These are phyloP conservation scores for Pichiaceae sp. DNA, from an alignment of 1,139 yeast species.

Conservation along the genomic window DNA sequence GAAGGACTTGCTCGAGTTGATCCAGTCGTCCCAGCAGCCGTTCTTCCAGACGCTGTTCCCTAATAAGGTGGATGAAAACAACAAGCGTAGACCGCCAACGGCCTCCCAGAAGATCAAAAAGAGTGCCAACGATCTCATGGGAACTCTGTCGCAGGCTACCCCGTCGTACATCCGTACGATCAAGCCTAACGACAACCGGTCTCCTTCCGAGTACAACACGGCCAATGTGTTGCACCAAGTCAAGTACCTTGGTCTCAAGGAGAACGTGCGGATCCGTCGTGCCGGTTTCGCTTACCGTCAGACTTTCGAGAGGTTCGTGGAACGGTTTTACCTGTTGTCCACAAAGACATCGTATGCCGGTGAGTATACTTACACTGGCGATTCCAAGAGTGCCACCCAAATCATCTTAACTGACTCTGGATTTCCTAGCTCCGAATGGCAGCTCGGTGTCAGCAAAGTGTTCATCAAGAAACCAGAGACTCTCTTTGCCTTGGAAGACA, in stretches of 20 bases:
- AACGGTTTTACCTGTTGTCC: conserved; percentile 83
- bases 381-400: conserved; percentile 68
- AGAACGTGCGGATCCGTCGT: conserved; percentile 93
- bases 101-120: conserved; percentile 92
- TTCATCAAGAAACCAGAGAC: conserved; percentile 98
- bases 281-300: conserved; percentile 99
- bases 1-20: conserved; percentile 75
- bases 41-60: conserved; percentile 74
- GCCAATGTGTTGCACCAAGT: conserved; percentile 92
- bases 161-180: conserved; percentile 98
- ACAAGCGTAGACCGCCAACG: conserved; percentile 88
- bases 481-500: conserved; percentile 85
- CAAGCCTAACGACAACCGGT: conserved; percentile 91
- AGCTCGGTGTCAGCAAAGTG: conserved; percentile 89
- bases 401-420: conserved; percentile 74
- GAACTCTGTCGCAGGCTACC: conserved; percentile 78
- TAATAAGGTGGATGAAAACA: conserved; percentile 59
- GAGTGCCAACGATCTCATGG: conserved; percentile 86
- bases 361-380: conserved; percentile 93
- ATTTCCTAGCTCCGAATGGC: conserved; percentile 77
- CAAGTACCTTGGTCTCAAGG: conserved; percentile 92
- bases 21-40: conserved; percentile 60
- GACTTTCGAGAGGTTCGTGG: conserved; percentile 95
- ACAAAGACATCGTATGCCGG: conserved; percentile 95
- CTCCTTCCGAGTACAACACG: conserved; percentile 84